A percentile compares a stretch with the other conserved stretches of the same genome.
These are phyloP conservation scores for Solanum peruvianum DNA, from an alignment of 257 asterid species.

Conservation along the genomic window DNA sequence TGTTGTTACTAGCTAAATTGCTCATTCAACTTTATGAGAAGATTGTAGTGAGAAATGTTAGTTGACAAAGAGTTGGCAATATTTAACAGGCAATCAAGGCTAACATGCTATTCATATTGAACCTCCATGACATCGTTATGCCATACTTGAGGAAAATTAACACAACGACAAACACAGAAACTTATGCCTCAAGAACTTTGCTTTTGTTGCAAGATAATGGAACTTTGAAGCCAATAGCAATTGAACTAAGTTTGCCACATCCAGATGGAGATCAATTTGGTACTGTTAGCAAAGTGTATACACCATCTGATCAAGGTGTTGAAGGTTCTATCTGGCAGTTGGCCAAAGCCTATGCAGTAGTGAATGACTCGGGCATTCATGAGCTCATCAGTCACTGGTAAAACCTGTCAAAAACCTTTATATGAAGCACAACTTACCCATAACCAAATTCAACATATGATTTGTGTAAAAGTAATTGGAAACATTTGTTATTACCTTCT, in stretches of 20 bases:
- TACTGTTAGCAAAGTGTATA: constrained; percentile 37
- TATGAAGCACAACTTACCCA: not conserved
- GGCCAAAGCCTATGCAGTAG: constrained; percentile 70
- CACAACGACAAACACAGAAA: constrained; percentile 24
- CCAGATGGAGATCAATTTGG: not conserved
- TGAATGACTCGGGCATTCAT: constrained; percentile 70
- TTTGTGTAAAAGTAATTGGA: not conserved
- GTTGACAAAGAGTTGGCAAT: not conserved
- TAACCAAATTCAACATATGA: not conserved
- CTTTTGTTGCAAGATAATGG: constrained; percentile 25
- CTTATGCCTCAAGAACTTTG: constrained; percentile 63
- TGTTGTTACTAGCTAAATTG: not conserved
- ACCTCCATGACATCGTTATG: constrained; percentile 25
- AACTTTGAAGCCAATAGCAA: not conserved
- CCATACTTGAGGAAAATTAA: constrained; percentile 55
- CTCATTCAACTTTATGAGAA: not conserved
- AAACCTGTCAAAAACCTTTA: not conserved
- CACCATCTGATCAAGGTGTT: constrained; percentile 48
- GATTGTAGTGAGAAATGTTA: not conserved
- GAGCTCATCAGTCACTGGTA: constrained; percentile 76
- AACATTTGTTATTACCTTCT: not conserved
- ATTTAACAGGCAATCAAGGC: constrained; percentile 32
- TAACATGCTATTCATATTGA: constrained; percentile 26
- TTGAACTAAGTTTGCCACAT: not conserved
- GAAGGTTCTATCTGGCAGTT: constrained; percentile 59